Percentiles rank a stretch among this genome's conserved stretches.
phyloP scores from a whole-genome alignment of 2,329 filamentous ascomycete genomes.

The Fusarium continuum region DNA sequence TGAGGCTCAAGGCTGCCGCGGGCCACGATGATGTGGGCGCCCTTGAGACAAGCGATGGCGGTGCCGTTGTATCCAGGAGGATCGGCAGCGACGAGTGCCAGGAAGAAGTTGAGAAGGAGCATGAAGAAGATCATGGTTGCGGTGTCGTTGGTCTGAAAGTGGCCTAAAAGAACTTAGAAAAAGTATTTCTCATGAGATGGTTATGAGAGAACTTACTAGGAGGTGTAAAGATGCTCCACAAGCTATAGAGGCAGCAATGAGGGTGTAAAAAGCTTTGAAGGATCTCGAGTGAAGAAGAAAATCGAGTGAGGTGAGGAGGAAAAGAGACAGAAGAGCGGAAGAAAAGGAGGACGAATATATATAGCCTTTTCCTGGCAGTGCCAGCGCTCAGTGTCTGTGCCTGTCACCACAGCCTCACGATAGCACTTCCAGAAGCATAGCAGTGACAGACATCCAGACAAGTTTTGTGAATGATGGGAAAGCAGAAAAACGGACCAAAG shows the following conservation, averaged over 20 bases:
- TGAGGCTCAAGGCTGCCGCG: conserved; percentile 33
- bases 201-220: neutral
- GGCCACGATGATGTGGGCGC: conserved; percentile 34
- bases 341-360: neutral
- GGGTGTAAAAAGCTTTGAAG: neutral
- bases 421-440: neutral
- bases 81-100: conserved; percentile 2
- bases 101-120: neutral
- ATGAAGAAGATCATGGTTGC: conserved; percentile 15
- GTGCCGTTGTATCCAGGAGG: neutral
- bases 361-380: conserved; percentile 1
- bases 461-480: conserved; percentile 4
- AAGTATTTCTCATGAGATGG: neutral
- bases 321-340: neutral
- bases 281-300: neutral
- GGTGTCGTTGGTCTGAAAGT: neutral
- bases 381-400: neutral
- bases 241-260: neutral
- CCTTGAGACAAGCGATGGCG: conserved; percentile 13
- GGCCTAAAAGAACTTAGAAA: neutral
- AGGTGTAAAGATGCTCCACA: neutral
- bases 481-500: conserved; percentile 9
- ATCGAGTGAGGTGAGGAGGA: too few relatives aligned
- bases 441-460: conserved; percentile 11
- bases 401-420: neutral